Base-by-base conservation (phyloP, 2,329 filamentous ascomycete genomes). In the Pseudogymnoascus sp. region DNA sequence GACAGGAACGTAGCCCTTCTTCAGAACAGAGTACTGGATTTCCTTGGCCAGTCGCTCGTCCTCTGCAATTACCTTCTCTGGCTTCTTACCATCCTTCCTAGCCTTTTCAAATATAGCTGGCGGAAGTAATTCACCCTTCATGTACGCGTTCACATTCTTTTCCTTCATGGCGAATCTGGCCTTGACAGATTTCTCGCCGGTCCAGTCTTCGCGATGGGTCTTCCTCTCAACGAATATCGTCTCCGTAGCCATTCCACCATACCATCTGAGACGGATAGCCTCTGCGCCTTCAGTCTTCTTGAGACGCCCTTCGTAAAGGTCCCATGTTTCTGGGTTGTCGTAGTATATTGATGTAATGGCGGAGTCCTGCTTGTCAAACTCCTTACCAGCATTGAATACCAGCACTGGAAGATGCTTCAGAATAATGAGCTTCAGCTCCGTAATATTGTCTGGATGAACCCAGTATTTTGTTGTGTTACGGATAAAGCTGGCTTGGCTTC, bases 301-400 rank as follows among this genome's bases (percentile, higher is more conserved):
- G 69, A 99, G 76, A 58, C 94, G 90, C 12, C 94, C 94, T 72
- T 91, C 85, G 74, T 99, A 99, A 59, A 99, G 78, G 64, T 97
- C 91, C 89, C 92, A 99, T 22, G 83, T 95, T 3, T 96, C 85
- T 0, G 91, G 85, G 73, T 97, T 99, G 73, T 99, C 94, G 73
- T 91, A 99, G 79, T 99, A 99, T 68, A 99, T 97, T 57, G 94
- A 99, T 0, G 94, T 96, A 70, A 99, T 99, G 65, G 94, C 94
- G 4, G 90, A 88, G 72, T 99, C 94, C 66, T 90, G 85, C 61
- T 83, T 81, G 66, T 96, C 91, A 67, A 97, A 99, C 69, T 97
- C 93, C 74, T 99, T 99, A 78, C 87, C 95, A 12, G 93, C 82
- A 72, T 97, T 99, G 81, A 97, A 99, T 9, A 99, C 94, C 14